Conservation (phyloP, 2,329 filamentous ascomycete species). For the Leptographium radiaticola region DNA sequence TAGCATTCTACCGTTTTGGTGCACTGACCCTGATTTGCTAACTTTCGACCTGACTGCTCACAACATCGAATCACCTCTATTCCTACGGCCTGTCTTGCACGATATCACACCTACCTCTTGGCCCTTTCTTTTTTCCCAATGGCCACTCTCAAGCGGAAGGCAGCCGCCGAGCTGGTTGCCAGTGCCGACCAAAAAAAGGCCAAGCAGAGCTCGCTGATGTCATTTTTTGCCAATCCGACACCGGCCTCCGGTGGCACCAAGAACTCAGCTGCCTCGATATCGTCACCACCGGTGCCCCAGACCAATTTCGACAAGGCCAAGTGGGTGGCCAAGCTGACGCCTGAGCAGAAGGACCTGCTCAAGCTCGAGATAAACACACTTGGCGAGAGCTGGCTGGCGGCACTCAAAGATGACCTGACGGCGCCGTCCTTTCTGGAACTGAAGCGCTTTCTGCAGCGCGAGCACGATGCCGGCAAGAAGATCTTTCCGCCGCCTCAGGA, state of each 20-base stretch:
- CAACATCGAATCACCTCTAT: neutral
- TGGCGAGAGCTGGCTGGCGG: conserved; percentile 80
- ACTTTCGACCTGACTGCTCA: neutral
- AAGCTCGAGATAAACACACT: conserved; percentile 85
- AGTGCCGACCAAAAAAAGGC: conserved; percentile 51
- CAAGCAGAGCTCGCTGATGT: conserved; percentile 64
- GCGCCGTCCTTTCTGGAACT: conserved; percentile 71
- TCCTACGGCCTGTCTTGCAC: neutral
- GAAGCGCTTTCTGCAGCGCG: conserved; percentile 74
- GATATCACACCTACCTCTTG: neutral
- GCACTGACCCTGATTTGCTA: neutral
- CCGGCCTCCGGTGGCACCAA: conserved; percentile 11
- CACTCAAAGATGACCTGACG: conserved; percentile 75
- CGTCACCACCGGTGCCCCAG: conserved; percentile 14
- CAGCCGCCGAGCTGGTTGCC: conserved; percentile 25
- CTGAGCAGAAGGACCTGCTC: conserved; percentile 72
- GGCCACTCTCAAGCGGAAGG: conserved; percentile 54
- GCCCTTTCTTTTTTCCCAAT: conserved; percentile 20
- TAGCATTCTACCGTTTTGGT: neutral
- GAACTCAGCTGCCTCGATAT: conserved; percentile 12
- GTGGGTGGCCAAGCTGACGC: conserved; percentile 69
- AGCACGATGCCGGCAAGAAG: conserved; percentile 59
- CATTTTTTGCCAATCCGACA: conserved; percentile 73
- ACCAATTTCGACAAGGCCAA: conserved; percentile 73
- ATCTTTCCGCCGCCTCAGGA: conserved; percentile 82